These are phyloP conservation scores for Trypanosoma lewisi DNA, from an alignment of 208 protist genomes.

Conservation along the genomic window DNA sequence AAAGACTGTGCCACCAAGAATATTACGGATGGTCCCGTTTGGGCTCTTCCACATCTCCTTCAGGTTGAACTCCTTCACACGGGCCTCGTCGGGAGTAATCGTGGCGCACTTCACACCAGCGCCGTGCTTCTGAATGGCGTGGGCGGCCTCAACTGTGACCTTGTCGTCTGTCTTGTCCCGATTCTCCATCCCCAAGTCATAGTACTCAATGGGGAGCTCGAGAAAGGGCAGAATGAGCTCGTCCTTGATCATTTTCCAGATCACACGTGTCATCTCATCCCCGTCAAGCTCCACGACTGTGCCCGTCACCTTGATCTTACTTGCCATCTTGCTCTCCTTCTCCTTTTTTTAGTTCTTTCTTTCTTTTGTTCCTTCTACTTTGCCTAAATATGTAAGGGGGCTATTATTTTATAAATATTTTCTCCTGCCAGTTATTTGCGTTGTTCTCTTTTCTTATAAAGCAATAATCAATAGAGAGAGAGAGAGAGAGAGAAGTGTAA, in stretches of 20 bases:
- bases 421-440: too few relatives aligned
- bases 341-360: slow-evolving; percentile 14
- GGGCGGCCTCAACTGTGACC: slow-evolving; percentile 85
- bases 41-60: slow-evolving; percentile 93
- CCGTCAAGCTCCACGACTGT: slow-evolving; percentile 90
- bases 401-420: too few relatives aligned
- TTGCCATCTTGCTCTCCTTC: slow-evolving; percentile 8
- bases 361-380: slow-evolving; percentile 13
- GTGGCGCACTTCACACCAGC: slow-evolving; percentile 94
- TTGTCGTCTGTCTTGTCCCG: slow-evolving; percentile 87
- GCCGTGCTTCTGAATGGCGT: slow-evolving; percentile 82
- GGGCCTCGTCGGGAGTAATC: slow-evolving; percentile 90
- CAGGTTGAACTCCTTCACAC: slow-evolving; percentile 90
- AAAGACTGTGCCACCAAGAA: slow-evolving; percentile 92
- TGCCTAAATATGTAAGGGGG: background rate
- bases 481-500: too few relatives aligned
- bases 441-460: too few relatives aligned
- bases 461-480: too few relatives aligned
- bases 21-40: slow-evolving; percentile 95
- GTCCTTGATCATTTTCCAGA: slow-evolving; percentile 90
- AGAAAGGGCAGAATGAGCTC: slow-evolving; percentile 89
- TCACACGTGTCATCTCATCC: slow-evolving; percentile 93
- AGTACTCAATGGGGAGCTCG: slow-evolving; percentile 87
- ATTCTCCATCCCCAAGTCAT: slow-evolving; percentile 83
- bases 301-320: slow-evolving; percentile 53